Evolutionary conservation across 441 rosid genomes (phyloP), one percentile per base, ranked within the genome.

Genomic region (Aquilaria agallochum): DNA sequence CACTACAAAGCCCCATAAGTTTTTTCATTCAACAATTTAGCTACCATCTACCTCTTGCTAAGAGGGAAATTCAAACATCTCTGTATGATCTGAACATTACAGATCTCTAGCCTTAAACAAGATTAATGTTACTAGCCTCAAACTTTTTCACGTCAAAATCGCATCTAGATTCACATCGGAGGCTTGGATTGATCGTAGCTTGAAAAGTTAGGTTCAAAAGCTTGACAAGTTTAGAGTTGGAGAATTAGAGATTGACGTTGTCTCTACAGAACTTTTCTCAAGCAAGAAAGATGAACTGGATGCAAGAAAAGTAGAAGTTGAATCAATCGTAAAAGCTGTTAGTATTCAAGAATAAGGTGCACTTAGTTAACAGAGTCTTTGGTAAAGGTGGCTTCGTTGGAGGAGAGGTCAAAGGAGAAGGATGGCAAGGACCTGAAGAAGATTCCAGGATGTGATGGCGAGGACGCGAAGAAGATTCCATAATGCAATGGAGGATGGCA

Each of bases 361-460:
- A 92, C 94, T 65, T 89, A 89, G 56, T 63, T 79, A 46, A 87
- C 89, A 50, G 87, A 85, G 57, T 78, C 69, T 63, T 91, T 94
- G 20, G 86, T 84, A 62, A 78, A 62, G 5, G 49, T 62, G 52
- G n/a, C 31, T 15, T 15, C 15, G 50, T 57, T 62, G 31, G 68
- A 57, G 2, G 27, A 42, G 67, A 53, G 50, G 64, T 74, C 80
- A 59, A 56, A 56, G 56, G 69, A 64, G 64, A 62, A 9, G 27
- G 75, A 61, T 74, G 62, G 0, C 68, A 79, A 15, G 15, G 15
- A 15, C 15, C 15, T 15, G 15, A 15, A 15, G 15, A 15, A 15
- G 15, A 15, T 15, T 15, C 15, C 15, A 15, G 15, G 15, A 15
- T 15, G 15, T 15, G 15, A 15, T 15, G 15, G 15, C 15, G 15